Base-by-base conservation (phyloP, 2,329 filamentous ascomycete species). In the Nemania abortiva region DNA sequence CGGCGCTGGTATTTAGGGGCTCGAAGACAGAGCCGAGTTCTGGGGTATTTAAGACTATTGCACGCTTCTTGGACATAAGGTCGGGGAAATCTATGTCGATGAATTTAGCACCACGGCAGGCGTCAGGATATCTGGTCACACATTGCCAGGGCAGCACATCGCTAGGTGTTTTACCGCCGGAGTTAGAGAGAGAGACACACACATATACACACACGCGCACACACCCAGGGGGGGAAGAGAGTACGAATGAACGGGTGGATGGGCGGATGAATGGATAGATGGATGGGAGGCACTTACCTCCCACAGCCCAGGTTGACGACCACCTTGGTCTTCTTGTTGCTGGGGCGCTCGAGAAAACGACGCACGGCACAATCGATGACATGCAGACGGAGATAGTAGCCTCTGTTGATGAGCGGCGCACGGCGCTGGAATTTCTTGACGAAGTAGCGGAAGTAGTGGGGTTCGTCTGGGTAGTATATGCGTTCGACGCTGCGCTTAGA, bases 401-500 rank as follows among this genome's bases (percentile, higher is more conserved):
- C 93, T 54, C 95, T 88, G 79, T 97, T 97, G 77, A 97, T 96
- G 60, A 97, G 84, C 0, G 95, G 94, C n/a, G 93, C 90, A 56
- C 95, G 87, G 69, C 94, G 86, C 79, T 94, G 90, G 73, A 92
- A 92, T 79, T 95, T 97, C 73, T 88, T 90, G 39, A 97, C 93
- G 80, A 98, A 98, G 77, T 93, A 91, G 55, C 92, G 91, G 74
- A 96, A 95, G 83, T 93, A 97, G 78, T 97, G 92, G 31, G 92
- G 88, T 76, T 97, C 90, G 70, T 89, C 76, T 18, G 91, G 86
- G 77, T 92, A 91, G 80, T 98, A 98, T 15, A 97, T 84, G 74
- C 91, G 91, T 78, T 97, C 94, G n/a, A 98, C 95, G 75, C 94
- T 96, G 73, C 94, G 86, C 79, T 98, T 98, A 15, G 94, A 97